Percentiles rank a stretch among this genome's conserved stretches.
These are phyloP conservation scores for Aspergillus pseudoglaucus DNA, from an alignment of 2,329 filamentous ascomycete species.

Conservation along the genomic window DNA sequence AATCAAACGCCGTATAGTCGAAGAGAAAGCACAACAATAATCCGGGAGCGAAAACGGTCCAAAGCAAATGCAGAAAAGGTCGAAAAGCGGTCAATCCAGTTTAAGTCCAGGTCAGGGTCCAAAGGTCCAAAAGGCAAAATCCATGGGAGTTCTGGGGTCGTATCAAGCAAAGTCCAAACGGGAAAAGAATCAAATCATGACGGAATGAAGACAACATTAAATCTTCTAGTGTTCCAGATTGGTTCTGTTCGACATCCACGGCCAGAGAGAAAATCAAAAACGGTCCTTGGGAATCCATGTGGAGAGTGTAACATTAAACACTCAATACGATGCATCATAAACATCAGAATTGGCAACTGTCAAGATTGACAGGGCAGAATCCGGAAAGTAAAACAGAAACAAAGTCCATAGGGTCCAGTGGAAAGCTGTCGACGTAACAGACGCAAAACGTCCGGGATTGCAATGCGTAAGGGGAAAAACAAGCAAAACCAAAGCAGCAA, in stretches of 20 bases:
- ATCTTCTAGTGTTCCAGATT: not conserved
- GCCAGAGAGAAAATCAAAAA: constrained; percentile 4
- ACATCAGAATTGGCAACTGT: constrained; percentile 18
- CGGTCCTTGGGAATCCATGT: constrained; percentile 15
- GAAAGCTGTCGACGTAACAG: constrained; percentile 1
- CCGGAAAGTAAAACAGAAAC: constrained; percentile 1
- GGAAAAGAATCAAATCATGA: not conserved
- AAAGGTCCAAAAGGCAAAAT: no score
- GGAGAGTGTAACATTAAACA: constrained; percentile 35
- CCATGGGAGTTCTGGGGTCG: no score
- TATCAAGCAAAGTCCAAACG: no score
- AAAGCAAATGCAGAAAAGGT: not conserved
- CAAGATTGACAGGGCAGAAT: constrained; percentile 12
- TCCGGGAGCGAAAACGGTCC: not conserved
- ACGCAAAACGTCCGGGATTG: constrained; percentile 13
- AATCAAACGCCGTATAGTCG: not conserved
- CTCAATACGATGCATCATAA: constrained; percentile 17
- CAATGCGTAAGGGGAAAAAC: constrained; percentile 4
- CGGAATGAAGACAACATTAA: not conserved
- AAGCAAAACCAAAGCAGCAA: constrained; percentile 16
- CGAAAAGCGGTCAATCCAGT: no score
- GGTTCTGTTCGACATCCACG: not conserved
- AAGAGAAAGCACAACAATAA: not conserved
- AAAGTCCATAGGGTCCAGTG: not conserved
- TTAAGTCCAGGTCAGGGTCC: no score